These are phyloP conservation scores for Colletotrichum sidae DNA, from an alignment of 2,329 filamentous ascomycete species.

Conservation along the genomic window DNA sequence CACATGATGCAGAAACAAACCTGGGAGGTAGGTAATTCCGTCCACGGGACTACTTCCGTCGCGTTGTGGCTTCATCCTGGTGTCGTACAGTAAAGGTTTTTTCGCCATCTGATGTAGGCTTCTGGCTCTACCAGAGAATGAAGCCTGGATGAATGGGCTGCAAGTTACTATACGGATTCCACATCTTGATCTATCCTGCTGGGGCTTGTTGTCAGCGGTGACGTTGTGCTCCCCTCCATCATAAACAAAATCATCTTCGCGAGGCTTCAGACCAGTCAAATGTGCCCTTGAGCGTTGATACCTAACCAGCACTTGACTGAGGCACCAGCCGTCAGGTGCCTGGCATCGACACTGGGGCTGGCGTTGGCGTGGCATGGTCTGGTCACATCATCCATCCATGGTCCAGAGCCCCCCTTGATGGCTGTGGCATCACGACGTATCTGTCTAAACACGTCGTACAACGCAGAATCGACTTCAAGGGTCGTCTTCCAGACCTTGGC, in stretches of 20 bases:
- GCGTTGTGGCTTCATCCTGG: slow-evolving; percentile 2
- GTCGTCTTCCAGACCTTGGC: slow-evolving; percentile 19
- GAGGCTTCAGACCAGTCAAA: not conserved
- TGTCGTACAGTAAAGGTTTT: no score
- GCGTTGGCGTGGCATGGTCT: not conserved
- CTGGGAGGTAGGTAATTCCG: slow-evolving; percentile 7
- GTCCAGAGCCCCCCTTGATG: slow-evolving; percentile 19
- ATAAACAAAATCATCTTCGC: not conserved
- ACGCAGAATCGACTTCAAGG: slow-evolving; percentile 21
- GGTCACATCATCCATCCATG: slow-evolving; percentile 11
- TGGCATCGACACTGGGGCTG: not conserved
- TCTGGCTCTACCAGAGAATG: slow-evolving; percentile 17
- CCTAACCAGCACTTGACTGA: slow-evolving; percentile 18
- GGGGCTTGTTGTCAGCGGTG: slow-evolving; percentile 7
- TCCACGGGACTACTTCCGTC: slow-evolving; percentile 29
- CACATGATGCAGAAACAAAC: not conserved
- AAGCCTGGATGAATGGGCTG: not conserved
- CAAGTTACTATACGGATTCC: not conserved
- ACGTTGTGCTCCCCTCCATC: slow-evolving; percentile 14
- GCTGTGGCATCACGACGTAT: slow-evolving; percentile 11
- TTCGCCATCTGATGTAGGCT: no score
- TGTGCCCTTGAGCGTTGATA: slow-evolving; percentile 10
- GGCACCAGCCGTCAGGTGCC: slow-evolving; percentile 1
- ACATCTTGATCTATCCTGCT: no score
- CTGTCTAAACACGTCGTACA: slow-evolving; percentile 1